A percentile compares a stretch with the other conserved stretches of the same genome.
Conservation (phyloP, 768 basidiomycete genomes). For the Auriscalpium orientale region DNA sequence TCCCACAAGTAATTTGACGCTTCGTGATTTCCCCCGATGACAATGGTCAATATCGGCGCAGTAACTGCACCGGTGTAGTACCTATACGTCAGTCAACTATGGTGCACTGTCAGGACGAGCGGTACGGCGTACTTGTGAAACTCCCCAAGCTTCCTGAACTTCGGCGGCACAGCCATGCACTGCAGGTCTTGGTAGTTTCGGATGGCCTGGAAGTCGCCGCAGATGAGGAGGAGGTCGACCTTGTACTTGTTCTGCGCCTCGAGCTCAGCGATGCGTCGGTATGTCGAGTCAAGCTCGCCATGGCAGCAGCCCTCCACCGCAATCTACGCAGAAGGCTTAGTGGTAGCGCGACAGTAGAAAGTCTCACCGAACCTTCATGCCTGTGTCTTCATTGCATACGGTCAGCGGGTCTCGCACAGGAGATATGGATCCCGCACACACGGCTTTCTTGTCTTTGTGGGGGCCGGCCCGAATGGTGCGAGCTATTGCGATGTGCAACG, state of each 20-base stretch:
- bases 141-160: slow-evolving; percentile 77
- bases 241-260: slow-evolving; percentile 56
- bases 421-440: too few relatives aligned
- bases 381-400: too few relatives aligned
- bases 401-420: too few relatives aligned
- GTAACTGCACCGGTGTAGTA: slow-evolving; percentile 80
- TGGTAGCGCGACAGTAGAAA: too few relatives aligned
- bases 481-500: too few relatives aligned
- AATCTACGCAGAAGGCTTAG: slow-evolving; percentile 35
- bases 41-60: slow-evolving; percentile 85
- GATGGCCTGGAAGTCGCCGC: slow-evolving; percentile 94
- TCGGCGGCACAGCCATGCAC: slow-evolving; percentile 89
- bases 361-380: too few relatives aligned
- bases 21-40: slow-evolving; percentile 98
- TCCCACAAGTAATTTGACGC: slow-evolving; percentile 97
- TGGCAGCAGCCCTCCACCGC: slow-evolving; percentile 96
- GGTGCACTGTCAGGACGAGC: too few relatives aligned
- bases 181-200: slow-evolving; percentile 79
- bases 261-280: slow-evolving; percentile 56
- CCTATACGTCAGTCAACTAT: slow-evolving; percentile 26
- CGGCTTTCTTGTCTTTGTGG: too few relatives aligned
- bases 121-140: slow-evolving; percentile 60
- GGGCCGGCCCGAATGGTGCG: too few relatives aligned
- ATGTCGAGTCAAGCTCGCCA: slow-evolving; percentile 85
- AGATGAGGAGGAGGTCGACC: slow-evolving; percentile 83